A percentile compares a stretch with the other conserved stretches of the same genome.
phyloP scores from a whole-genome alignment of 2,329 filamentous ascomycete genomes.

The Lachnellula subtilissima region DNA sequence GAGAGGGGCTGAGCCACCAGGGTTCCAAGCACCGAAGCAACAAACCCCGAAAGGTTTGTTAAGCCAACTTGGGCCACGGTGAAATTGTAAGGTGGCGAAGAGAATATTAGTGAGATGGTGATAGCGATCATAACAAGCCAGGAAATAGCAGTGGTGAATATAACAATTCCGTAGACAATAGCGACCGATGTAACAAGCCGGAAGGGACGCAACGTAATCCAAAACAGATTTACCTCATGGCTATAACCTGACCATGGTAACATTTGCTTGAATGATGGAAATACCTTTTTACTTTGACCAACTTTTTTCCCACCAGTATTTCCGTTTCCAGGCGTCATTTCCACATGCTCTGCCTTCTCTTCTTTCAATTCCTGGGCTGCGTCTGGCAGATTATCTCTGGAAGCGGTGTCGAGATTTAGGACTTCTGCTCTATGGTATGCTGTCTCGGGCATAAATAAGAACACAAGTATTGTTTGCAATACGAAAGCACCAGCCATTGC shows the following conservation, averaged over 20 bases:
- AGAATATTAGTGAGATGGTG: slow-evolving; percentile 38
- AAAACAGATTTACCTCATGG: slow-evolving; percentile 32
- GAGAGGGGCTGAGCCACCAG: slow-evolving; percentile 43
- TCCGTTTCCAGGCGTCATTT: too few species aligned
- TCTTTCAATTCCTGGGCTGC: too few species aligned
- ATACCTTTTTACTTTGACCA: slow-evolving; percentile 2
- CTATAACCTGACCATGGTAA: slow-evolving; percentile 36
- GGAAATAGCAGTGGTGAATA: slow-evolving; percentile 37
- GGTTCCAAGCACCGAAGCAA: slow-evolving; percentile 41
- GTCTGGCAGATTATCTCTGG: too few species aligned
- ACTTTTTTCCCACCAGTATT: too few species aligned
- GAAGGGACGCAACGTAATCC: slow-evolving; percentile 26
- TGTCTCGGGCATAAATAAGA: not conserved
- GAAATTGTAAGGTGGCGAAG: slow-evolving; percentile 23
- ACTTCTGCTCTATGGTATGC: not conserved
- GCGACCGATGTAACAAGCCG: slow-evolving; percentile 30
- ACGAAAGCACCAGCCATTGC: not conserved
- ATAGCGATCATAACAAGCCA: slow-evolving; percentile 42
- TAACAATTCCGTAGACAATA: slow-evolving; percentile 36
- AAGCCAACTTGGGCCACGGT: slow-evolving; percentile 44
- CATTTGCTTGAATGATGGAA: slow-evolving; percentile 29
- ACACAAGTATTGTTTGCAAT: not conserved
- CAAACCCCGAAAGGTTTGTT: slow-evolving; percentile 44
- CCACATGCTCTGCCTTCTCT: too few species aligned
- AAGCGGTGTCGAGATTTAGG: not conserved